Evolutionary conservation across 257 asterid genomes (phyloP).

Genomic region (Catharanthus roseus): DNA sequence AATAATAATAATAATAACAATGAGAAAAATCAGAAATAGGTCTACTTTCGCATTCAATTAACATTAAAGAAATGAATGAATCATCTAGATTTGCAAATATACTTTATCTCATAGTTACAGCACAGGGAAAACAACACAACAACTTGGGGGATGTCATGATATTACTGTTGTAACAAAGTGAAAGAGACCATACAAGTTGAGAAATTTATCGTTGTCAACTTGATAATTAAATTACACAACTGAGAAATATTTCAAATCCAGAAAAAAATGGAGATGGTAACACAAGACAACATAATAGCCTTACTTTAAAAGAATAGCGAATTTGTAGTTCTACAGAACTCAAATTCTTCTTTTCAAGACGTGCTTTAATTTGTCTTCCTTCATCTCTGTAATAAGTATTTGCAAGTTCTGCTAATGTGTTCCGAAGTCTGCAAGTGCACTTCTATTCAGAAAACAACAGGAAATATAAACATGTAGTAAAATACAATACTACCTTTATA

Average conservation of each 20-base stretch:
- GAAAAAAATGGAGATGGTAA: not conserved
- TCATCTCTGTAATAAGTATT: conserved; percentile 78
- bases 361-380: conserved; percentile 72
- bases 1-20: too few species aligned
- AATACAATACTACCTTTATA: conserved; percentile 7
- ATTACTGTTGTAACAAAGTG: not conserved
- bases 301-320: conserved; percentile 88
- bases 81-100: not conserved
- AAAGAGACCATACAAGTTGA: not conserved
- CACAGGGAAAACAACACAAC: not conserved
- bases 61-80: not conserved
- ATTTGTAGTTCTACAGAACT: conserved; percentile 70
- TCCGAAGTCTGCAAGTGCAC: conserved; percentile 56
- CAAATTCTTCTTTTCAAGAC: conserved; percentile 67
- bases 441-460: conserved; percentile 17
- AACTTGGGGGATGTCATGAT: not conserved
- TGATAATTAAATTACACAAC: not conserved
- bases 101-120: not conserved
- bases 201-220: not conserved
- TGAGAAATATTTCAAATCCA: not conserved
- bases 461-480: conserved; percentile 5
- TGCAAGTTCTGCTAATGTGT: conserved; percentile 62
- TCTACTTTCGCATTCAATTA: not conserved
- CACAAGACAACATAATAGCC: conserved; percentile 13
- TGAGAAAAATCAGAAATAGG: not conserved